These are phyloP conservation scores for Allantophomopsis cytisporea DNA, from an alignment of 2,329 filamentous ascomycete genomes.

Conservation along the genomic window DNA sequence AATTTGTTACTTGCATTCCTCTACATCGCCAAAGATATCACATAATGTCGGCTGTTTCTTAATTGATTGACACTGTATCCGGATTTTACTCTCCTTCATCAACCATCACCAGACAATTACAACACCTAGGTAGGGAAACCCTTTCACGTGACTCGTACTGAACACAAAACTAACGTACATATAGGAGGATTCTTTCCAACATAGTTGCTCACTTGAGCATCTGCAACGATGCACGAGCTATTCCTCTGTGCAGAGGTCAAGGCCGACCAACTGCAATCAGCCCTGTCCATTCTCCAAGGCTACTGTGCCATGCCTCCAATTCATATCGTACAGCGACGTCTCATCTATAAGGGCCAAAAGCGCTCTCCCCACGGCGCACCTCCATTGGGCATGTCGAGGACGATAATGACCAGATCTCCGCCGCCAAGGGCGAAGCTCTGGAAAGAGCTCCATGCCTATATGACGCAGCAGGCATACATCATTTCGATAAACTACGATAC, in stretches of 20 bases:
- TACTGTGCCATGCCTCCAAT: slow-evolving; percentile 41
- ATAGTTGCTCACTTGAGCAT: not conserved
- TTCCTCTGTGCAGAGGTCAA: slow-evolving; percentile 41
- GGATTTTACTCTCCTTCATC: too few species aligned
- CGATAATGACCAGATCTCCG: not conserved
- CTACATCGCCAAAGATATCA: too few species aligned
- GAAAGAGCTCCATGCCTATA: slow-evolving; percentile 38
- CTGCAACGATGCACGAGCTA: slow-evolving; percentile 38
- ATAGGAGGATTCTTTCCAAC: too few species aligned
- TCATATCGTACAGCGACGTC: slow-evolving; percentile 32
- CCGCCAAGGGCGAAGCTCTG: slow-evolving; percentile 20
- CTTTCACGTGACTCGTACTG: too few species aligned
- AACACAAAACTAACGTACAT: too few species aligned
- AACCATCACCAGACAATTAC: too few species aligned
- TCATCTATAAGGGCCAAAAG: slow-evolving; percentile 36
- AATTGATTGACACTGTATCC: too few species aligned
- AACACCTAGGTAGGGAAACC: too few species aligned
- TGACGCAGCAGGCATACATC: slow-evolving; percentile 41
- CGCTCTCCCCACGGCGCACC: slow-evolving; percentile 15
- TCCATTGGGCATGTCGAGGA: slow-evolving; percentile 8
- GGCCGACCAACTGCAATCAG: slow-evolving; percentile 32
- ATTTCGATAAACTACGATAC: slow-evolving; percentile 39
- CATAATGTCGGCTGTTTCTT: too few species aligned
- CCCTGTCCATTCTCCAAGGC: slow-evolving; percentile 39
- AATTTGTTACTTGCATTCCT: too few species aligned